Conservation (phyloP, 768 basidiomycete species). For the Tricholoma bakamatsutake region DNA sequence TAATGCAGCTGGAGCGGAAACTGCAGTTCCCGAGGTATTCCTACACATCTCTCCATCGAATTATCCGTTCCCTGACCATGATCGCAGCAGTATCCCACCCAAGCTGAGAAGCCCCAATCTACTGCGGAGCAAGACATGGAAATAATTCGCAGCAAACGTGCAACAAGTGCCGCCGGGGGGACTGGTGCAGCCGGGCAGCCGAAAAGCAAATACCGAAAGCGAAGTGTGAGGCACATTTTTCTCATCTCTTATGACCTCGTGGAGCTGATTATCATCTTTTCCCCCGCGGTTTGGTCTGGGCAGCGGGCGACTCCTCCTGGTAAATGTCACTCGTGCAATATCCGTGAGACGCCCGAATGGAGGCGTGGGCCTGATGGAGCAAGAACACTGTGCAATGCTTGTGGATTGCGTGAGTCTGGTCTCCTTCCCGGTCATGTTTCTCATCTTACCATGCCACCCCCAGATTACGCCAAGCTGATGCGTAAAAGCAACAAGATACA, state of each 20-base stretch:
- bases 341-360: slow-evolving; percentile 87
- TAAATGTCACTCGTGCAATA: slow-evolving; percentile 85
- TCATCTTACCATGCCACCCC: not conserved
- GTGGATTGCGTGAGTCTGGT: slow-evolving; percentile 66
- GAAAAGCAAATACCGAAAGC: slow-evolving; percentile 80
- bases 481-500: slow-evolving; percentile 68
- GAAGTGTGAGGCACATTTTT: slow-evolving; percentile 58
- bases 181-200: slow-evolving; percentile 45
- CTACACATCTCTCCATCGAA: not conserved
- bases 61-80: not conserved
- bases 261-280: slow-evolving; percentile 19
- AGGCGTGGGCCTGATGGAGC: slow-evolving; percentile 80
- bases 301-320: slow-evolving; percentile 83
- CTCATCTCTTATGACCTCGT: not conserved
- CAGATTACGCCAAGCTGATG: slow-evolving; percentile 81
- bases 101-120: slow-evolving; percentile 39
- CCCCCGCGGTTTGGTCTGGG: slow-evolving; percentile 25
- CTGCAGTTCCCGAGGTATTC: slow-evolving; percentile 27
- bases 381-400: slow-evolving; percentile 79
- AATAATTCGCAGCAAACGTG: slow-evolving; percentile 74
- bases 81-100: slow-evolving; percentile 22
- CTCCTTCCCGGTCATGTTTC: not conserved
- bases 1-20: slow-evolving; percentile 20
- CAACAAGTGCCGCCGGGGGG: slow-evolving; percentile 58
- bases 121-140: slow-evolving; percentile 85